Conservation (phyloP, 768 basidiomycete genomes). For the Leccinum fibrillosum region DNA sequence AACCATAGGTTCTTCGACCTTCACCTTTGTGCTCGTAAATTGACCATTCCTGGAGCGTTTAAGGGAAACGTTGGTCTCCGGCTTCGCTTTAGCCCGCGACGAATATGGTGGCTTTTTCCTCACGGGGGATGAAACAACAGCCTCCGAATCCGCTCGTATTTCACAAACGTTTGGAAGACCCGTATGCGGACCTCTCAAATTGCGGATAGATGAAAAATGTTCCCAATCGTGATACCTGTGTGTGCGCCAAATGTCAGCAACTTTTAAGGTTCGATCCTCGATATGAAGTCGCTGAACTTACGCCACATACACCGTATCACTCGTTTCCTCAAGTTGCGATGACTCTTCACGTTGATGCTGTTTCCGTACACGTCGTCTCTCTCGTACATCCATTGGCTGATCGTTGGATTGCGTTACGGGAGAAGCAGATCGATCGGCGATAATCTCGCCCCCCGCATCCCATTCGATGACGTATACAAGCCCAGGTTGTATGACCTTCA, state of each 20-base stretch:
- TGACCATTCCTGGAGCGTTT: constrained; percentile 24
- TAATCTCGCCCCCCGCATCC: constrained; percentile 53
- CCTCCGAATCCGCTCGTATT: constrained; percentile 32
- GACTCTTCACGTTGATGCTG: constrained; percentile 31
- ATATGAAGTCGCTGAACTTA: constrained; percentile 42
- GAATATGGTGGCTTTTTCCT: constrained; percentile 34
- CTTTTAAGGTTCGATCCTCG: background rate
- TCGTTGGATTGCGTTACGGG: constrained; percentile 25
- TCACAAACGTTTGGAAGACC: constrained; percentile 69
- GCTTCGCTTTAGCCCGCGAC: constrained; percentile 29
- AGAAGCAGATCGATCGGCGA: constrained; percentile 25
- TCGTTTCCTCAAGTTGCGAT: constrained; percentile 17
- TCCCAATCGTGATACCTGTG: constrained; percentile 89
- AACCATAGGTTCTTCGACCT: constrained; percentile 19
- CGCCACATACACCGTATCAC: constrained; percentile 76
- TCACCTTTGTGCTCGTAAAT: constrained; percentile 20
- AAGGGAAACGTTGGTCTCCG: constrained; percentile 13
- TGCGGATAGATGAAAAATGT: constrained; percentile 92
- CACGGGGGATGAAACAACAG: constrained; percentile 28
- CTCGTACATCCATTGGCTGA: constrained; percentile 35
- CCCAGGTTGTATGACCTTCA: constrained; percentile 92
- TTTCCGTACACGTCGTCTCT: constrained; percentile 42
- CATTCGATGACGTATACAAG: constrained; percentile 89
- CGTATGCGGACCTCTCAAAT: constrained; percentile 76
- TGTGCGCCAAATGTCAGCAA: constrained; percentile 7